These are phyloP conservation scores for Acanthochlamys bracteata DNA, from an alignment of 106 monocot genomes.

Conservation along the genomic window DNA sequence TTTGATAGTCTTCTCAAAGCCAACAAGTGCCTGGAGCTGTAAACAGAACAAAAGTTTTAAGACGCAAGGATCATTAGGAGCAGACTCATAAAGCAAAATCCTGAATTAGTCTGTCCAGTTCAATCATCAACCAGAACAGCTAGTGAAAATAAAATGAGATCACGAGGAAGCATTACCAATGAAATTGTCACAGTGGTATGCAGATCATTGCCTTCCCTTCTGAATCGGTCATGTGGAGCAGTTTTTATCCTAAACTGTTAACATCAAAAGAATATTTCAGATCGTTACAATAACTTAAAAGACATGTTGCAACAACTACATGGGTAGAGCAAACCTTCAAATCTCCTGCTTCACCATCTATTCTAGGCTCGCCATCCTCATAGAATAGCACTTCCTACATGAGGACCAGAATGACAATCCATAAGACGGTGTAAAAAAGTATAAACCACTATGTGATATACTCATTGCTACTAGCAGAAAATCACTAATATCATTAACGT, in stretches of 20 bases:
- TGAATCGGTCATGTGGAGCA: constrained; percentile 76
- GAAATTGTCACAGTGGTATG: constrained; percentile 81
- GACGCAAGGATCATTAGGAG: too few species aligned
- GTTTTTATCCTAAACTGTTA: constrained; percentile 84
- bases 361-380: constrained; percentile 89
- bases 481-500: too few species aligned
- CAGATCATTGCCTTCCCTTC: constrained; percentile 86
- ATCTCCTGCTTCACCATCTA: constrained; percentile 98
- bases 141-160: background rate
- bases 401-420: background rate
- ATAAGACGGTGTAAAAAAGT: background rate
- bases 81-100: background rate
- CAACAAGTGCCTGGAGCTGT: constrained; percentile 88
- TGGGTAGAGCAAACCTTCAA: constrained; percentile 47
- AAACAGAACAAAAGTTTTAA: too few species aligned
- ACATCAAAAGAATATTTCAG: background rate
- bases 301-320: background rate
- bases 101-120: background rate
- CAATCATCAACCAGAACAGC: background rate
- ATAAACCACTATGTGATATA: too few species aligned
- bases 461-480: too few species aligned
- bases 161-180: constrained; percentile 45
- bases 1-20: constrained; percentile 74
- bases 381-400: constrained; percentile 78
- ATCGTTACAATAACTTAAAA: background rate